A percentile compares a stretch with the other conserved stretches of the same genome.
Evolutionary conservation across 495 filamentous ascomycete species (phyloP).

Genomic region (Penicillium chermesinum): DNA sequence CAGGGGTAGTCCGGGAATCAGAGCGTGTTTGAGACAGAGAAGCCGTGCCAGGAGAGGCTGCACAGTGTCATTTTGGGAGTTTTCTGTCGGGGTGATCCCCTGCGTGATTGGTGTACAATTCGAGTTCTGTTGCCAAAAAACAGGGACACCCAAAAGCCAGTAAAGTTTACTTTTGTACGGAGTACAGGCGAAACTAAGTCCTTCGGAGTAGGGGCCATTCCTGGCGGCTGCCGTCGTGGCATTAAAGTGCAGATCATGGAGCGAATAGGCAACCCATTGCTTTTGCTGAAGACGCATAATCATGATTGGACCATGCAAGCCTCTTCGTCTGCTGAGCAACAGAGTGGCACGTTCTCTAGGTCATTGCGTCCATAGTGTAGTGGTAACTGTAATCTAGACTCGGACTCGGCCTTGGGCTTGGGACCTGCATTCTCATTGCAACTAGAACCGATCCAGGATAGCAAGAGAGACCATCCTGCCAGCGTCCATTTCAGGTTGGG

Average conservation of each 20-base stretch:
- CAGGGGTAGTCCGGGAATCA: not conserved
- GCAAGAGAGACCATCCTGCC: not conserved
- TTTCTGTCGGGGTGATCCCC: too few species aligned
- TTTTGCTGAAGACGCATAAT: not conserved
- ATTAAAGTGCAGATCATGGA: not conserved
- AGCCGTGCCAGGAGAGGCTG: conserved; percentile 11
- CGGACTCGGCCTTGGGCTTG: not conserved
- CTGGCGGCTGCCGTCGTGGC: not conserved
- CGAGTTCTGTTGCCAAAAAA: not conserved
- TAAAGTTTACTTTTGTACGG: too few species aligned
- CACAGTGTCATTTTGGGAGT: not conserved
- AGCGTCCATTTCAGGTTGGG: not conserved
- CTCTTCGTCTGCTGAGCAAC: not conserved
- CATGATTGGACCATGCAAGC: not conserved
- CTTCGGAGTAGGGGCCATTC: not conserved
- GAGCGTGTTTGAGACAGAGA: conserved; percentile 13
- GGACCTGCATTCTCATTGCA: not conserved
- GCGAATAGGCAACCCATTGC: not conserved
- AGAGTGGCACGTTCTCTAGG: not conserved
- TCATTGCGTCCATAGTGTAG: not conserved
- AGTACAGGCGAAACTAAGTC: not conserved
- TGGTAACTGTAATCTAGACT: not conserved
- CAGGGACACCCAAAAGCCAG: not conserved
- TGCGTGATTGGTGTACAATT: not conserved
- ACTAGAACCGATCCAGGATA: not conserved